Percentiles rank a stretch among this genome's conserved stretches.
Evolutionary conservation across 1,139 yeast species (phyloP).

Genomic region (Magnusiomyces magnusii): DNA sequence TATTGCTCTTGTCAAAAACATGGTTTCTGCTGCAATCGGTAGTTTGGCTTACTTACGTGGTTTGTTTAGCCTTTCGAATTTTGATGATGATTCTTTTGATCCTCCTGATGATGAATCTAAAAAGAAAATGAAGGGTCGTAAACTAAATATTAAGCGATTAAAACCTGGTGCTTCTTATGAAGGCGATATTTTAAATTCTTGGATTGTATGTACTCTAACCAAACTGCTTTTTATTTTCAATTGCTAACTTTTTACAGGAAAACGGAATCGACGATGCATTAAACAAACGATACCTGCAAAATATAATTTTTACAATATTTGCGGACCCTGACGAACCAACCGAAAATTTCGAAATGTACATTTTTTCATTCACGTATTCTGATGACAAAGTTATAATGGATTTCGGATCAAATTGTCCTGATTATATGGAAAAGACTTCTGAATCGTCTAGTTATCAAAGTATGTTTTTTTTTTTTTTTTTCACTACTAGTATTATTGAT

Average conservation of each 20-base stretch:
- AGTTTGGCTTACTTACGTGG: constrained; percentile 15
- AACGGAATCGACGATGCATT: constrained; percentile 15
- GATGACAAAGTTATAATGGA: constrained; percentile 10
- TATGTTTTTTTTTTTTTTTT: background rate
- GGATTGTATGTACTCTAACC: constrained; percentile 14
- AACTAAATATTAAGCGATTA: constrained; percentile 12
- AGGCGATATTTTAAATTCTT: constrained; percentile 11
- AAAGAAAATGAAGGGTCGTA: constrained; percentile 2
- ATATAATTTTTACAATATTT: constrained; percentile 13
- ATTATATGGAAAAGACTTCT: background rate
- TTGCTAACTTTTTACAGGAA: background rate
- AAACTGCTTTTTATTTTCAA: background rate
- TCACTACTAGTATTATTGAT: background rate
- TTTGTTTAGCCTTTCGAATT: constrained; percentile 11
- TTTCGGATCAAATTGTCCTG: background rate
- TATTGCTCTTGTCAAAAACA: constrained; percentile 10
- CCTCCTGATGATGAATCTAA: background rate
- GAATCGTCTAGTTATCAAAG: constrained; percentile 3
- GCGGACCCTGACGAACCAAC: constrained; percentile 7
- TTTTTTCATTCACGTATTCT: constrained; percentile 12
- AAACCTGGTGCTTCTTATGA: constrained; percentile 11
- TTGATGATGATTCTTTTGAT: constrained; percentile 11
- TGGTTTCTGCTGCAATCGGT: constrained; percentile 14
- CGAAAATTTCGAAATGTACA: constrained; percentile 12
- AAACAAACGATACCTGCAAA: constrained; percentile 13